Percentiles rank a stretch among this genome's conserved stretches.
Conservation (phyloP, 306 rosid genomes). For the Vigna radiata region DNA sequence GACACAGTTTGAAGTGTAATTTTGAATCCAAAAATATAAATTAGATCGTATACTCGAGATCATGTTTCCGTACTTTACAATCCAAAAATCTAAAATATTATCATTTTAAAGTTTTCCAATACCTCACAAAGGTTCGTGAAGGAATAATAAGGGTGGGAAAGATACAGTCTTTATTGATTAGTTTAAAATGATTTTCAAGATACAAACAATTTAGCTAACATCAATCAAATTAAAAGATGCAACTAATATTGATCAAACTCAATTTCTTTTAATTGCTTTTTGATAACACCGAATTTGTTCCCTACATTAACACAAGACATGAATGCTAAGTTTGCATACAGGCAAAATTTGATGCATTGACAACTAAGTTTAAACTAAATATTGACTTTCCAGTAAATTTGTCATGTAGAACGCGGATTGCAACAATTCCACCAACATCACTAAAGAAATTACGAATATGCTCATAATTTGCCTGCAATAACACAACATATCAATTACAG, state of each 20-base stretch:
- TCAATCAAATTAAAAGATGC: background rate
- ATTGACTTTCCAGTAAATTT: conserved; percentile 88
- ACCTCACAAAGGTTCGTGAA: too few species aligned
- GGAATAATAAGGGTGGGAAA: too few species aligned
- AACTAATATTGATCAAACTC: background rate
- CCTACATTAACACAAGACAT: background rate
- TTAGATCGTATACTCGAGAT: too few species aligned
- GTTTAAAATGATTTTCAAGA: too few species aligned
- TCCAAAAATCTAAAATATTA: too few species aligned
- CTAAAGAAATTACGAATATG: conserved; percentile 76
- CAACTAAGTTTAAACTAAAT: conserved; percentile 1
- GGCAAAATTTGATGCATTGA: background rate
- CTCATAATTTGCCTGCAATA: conserved; percentile 72
- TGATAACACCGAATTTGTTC: background rate
- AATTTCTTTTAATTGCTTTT: background rate
- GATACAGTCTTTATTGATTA: too few species aligned
- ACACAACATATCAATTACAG: conserved; percentile 37
- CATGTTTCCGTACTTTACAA: too few species aligned
- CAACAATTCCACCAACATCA: conserved; percentile 87
- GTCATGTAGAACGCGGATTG: conserved; percentile 78
- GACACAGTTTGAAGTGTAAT: too few species aligned
- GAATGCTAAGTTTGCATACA: background rate
- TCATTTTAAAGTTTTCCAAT: too few species aligned
- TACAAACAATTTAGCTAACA: too few species aligned
- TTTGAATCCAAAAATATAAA: too few species aligned